phyloP scores from a whole-genome alignment of 2,329 filamentous ascomycete species.

The Xylariales sp. region DNA sequence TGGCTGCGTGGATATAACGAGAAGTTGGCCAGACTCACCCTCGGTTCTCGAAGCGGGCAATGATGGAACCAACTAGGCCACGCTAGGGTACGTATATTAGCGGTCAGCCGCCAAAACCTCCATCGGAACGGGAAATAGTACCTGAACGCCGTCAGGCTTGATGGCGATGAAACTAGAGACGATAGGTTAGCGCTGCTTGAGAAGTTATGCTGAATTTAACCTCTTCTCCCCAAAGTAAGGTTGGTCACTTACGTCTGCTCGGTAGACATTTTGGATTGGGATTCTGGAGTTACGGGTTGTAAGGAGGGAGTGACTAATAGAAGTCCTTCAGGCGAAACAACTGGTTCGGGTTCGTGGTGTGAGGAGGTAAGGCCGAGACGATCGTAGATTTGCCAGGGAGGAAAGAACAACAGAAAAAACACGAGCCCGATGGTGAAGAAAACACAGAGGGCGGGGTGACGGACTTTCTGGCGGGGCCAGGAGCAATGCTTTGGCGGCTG shows the following conservation, averaged over 20 bases:
- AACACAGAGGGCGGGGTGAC: slow-evolving; percentile 50
- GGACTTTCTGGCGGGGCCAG: slow-evolving; percentile 44
- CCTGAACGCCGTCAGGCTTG: slow-evolving; percentile 99
- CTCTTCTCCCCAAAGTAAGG: background rate
- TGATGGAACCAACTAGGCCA: slow-evolving; percentile 97
- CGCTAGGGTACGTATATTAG: slow-evolving; percentile 67
- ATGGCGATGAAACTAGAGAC: slow-evolving; percentile 94
- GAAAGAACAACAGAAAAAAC: slow-evolving; percentile 49
- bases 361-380: slow-evolving; percentile 45
- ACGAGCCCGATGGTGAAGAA: slow-evolving; percentile 48
- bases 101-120: slow-evolving; percentile 16
- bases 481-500: slow-evolving; percentile 31
- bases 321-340: slow-evolving; percentile 30
- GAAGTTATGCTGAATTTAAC: background rate
- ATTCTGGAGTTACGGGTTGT: slow-evolving; percentile 34
- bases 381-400: slow-evolving; percentile 47
- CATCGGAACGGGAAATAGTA: slow-evolving; percentile 55
- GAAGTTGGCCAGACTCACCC: slow-evolving; percentile 68
- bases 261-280: slow-evolving; percentile 48
- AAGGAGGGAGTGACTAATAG: slow-evolving; percentile 20
- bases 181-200: slow-evolving; percentile 23
- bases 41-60: slow-evolving; percentile 97
- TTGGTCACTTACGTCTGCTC: slow-evolving; percentile 49
- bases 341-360: slow-evolving; percentile 32
- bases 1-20: slow-evolving; percentile 33